phyloP scores from a whole-genome alignment of 805 yeast genomes.

The Hyphopichia homilentoma region DNA sequence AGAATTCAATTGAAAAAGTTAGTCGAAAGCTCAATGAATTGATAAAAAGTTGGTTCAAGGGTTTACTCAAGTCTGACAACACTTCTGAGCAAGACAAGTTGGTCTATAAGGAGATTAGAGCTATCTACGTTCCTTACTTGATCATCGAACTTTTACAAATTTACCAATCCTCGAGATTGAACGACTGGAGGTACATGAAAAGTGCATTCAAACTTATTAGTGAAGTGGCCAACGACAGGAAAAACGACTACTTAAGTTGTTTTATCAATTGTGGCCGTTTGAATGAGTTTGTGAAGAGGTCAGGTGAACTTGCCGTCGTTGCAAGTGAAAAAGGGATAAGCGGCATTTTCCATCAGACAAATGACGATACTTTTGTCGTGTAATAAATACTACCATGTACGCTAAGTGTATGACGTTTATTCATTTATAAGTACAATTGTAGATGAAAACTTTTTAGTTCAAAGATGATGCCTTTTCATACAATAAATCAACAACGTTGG shows the following conservation, averaged over 20 bases:
- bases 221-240: conserved; percentile 64
- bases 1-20: conserved; percentile 34
- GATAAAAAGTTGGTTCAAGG: conserved; percentile 35
- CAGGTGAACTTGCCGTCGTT: conserved; percentile 56
- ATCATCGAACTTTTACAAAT: conserved; percentile 64
- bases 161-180: conserved; percentile 31
- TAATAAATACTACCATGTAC: too few species aligned
- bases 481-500: conserved; percentile 81
- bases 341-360: conserved; percentile 37
- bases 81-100: conserved; percentile 28
- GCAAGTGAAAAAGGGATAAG: conserved; percentile 43
- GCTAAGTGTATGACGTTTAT: not conserved
- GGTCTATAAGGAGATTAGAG: conserved; percentile 52
- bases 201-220: conserved; percentile 60
- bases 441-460: conserved; percentile 41
- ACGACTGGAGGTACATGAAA: conserved; percentile 42
- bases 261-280: conserved; percentile 57
- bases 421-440: not conserved
- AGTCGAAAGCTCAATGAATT: conserved; percentile 24
- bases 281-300: conserved; percentile 47
- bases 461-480: conserved; percentile 90
- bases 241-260: conserved; percentile 53
- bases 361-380: too few species aligned
- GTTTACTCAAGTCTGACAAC: conserved; percentile 16
- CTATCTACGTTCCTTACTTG: conserved; percentile 68